phyloP scores from a whole-genome alignment of 768 basidiomycete species.

The Boletales sp. region DNA sequence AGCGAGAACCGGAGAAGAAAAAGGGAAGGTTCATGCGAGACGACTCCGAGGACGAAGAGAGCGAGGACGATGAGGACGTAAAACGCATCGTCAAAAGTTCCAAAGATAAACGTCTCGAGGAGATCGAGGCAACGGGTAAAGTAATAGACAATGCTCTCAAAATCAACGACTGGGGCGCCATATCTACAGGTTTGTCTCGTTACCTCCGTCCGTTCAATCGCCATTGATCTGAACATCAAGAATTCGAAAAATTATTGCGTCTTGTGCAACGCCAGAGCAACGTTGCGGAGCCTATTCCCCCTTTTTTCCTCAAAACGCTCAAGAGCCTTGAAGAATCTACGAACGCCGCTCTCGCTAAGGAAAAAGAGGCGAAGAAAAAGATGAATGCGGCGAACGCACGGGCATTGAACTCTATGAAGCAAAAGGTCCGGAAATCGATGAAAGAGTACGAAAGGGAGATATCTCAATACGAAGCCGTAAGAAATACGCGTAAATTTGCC shows the following conservation, averaged over 20 bases:
- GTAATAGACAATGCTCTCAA: conserved; percentile 91
- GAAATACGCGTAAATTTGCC: conserved; percentile 15
- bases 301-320: conserved; percentile 78
- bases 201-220: not conserved
- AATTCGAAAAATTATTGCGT: conserved; percentile 93
- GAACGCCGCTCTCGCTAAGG: conserved; percentile 69
- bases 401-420: conserved; percentile 95
- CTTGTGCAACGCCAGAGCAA: conserved; percentile 88
- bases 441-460: conserved; percentile 88
- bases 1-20: conserved; percentile 41
- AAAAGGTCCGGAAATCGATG: conserved; percentile 87
- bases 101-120: conserved; percentile 86
- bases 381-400: conserved; percentile 93
- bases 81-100: conserved; percentile 75
- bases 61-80: conserved; percentile 69
- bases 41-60: conserved; percentile 49
- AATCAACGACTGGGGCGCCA: conserved; percentile 95
- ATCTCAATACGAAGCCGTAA: conserved; percentile 74
- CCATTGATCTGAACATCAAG: conserved; percentile 39
- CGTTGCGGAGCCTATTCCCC: conserved; percentile 80
- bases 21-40: conserved; percentile 39
- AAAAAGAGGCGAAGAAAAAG: conserved; percentile 92
- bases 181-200: conserved; percentile 68
- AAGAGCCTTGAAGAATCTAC: conserved; percentile 73
- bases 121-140: conserved; percentile 92